Percentiles rank a stretch among this genome's conserved stretches.
These are phyloP conservation scores for apple (Malus domestica) DNA, from an alignment of 306 rosid genomes.

Conservation along the genomic window DNA sequence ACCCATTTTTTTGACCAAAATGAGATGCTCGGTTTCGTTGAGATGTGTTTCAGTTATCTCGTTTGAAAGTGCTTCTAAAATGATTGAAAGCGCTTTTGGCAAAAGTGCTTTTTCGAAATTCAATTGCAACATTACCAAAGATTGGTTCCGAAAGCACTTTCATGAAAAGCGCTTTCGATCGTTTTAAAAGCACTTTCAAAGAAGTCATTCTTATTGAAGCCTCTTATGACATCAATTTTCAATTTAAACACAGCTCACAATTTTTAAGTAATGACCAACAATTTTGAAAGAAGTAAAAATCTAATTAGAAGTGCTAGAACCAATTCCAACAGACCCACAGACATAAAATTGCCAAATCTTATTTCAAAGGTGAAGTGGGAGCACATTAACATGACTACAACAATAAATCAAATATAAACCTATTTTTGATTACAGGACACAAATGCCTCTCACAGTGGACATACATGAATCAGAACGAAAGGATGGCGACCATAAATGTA, in stretches of 20 bases:
- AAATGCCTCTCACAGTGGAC: conserved; percentile 41
- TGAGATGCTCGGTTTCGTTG: too few relatives aligned
- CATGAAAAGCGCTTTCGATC: too few relatives aligned
- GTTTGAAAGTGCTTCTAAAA: too few relatives aligned
- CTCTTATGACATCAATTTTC: background rate
- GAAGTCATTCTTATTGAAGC: background rate
- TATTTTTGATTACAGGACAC: conserved; percentile 52
- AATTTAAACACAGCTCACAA: background rate
- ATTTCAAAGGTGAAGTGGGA: conserved; percentile 28
- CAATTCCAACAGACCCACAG: background rate
- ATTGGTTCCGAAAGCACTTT: too few relatives aligned
- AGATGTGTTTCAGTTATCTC: too few relatives aligned
- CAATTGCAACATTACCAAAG: too few relatives aligned
- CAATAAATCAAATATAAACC: conserved; percentile 27
- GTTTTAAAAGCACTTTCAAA: background rate
- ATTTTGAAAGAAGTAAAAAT: too few relatives aligned
- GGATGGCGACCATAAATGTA: conserved; percentile 15
- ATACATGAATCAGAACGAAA: conserved; percentile 34
- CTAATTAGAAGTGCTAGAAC: background rate
- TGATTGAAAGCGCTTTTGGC: too few relatives aligned
- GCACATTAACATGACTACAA: conserved; percentile 22
- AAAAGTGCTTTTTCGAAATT: too few relatives aligned
- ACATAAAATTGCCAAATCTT: conserved; percentile 34
- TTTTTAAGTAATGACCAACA: background rate
- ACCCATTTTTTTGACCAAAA: too few relatives aligned